phyloP scores from a whole-genome alignment of 805 yeast genomes.

The Ogataea neopini region DNA sequence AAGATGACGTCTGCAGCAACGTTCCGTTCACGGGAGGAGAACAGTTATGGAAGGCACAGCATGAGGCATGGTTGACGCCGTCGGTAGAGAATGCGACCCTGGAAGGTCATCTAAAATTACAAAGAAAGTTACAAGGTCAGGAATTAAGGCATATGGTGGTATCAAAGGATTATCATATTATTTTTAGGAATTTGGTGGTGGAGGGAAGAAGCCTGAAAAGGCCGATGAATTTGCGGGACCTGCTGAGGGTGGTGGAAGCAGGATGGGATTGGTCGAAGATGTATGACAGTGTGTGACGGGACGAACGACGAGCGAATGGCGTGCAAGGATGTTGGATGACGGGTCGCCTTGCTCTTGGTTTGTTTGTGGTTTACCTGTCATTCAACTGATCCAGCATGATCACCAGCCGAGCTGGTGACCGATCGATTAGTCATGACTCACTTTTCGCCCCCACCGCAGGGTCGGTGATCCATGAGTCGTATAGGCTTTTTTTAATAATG shows the following conservation, averaged over 20 bases:
- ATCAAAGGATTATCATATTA: slow-evolving; percentile 54
- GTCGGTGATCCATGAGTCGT: too few relatives aligned
- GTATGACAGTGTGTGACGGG: slow-evolving; percentile 40
- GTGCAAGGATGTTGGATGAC: too few relatives aligned
- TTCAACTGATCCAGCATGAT: too few relatives aligned
- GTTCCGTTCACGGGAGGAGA: slow-evolving; percentile 45
- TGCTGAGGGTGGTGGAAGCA: slow-evolving; percentile 67
- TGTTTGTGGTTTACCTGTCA: too few relatives aligned
- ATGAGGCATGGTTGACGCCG: slow-evolving; percentile 65
- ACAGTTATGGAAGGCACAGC: slow-evolving; percentile 66
- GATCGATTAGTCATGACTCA: too few relatives aligned
- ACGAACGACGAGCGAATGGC: too few relatives aligned
- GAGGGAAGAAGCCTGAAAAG: slow-evolving; percentile 65
- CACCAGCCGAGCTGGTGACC: too few relatives aligned
- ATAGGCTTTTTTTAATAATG: too few relatives aligned
- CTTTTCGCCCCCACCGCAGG: too few relatives aligned
- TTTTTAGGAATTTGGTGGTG: slow-evolving; percentile 70
- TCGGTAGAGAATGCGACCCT: slow-evolving; percentile 30
- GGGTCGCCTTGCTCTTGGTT: too few relatives aligned
- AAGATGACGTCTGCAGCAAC: background rate
- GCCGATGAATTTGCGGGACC: slow-evolving; percentile 74
- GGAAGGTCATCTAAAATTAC: slow-evolving; percentile 28
- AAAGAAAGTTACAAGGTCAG: slow-evolving; percentile 24
- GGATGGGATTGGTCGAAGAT: slow-evolving; percentile 84
- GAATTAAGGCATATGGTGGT: slow-evolving; percentile 34